phyloP scores from a whole-genome alignment of 2,329 filamentous ascomycete genomes.

The Aspergillus cejpii region DNA sequence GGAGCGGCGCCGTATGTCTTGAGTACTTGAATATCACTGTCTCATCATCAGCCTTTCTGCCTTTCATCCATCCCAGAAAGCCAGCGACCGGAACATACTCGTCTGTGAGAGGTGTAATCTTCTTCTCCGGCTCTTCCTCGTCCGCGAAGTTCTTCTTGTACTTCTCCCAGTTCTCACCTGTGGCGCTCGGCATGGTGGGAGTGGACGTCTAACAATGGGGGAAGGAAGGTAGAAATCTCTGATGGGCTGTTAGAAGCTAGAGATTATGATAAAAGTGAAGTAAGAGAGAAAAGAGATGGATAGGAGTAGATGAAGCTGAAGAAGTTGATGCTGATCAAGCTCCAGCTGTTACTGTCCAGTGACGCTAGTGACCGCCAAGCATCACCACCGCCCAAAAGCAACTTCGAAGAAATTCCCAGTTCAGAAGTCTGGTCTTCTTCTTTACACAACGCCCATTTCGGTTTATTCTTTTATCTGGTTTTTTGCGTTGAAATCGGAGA shows the following conservation, averaged over 20 bases:
- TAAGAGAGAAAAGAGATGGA: constrained; percentile 14
- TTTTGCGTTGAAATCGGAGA: constrained; percentile 23
- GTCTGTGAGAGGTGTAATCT: constrained; percentile 93
- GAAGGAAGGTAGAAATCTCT: constrained; percentile 5
- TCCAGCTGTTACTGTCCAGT: constrained; percentile 33
- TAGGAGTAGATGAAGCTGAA: constrained; percentile 19
- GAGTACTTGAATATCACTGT: constrained; percentile 94
- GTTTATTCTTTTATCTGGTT: constrained; percentile 18
- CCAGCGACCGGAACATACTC: constrained; percentile 58
- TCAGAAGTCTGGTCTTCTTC: constrained; percentile 20
- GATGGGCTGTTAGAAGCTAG: background rate
- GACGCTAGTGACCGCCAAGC: constrained; percentile 37
- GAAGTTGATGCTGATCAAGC: constrained; percentile 29
- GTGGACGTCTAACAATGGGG: constrained; percentile 19
- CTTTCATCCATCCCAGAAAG: background rate
- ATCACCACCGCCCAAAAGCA: constrained; percentile 37
- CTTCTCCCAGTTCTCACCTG: constrained; percentile 94
- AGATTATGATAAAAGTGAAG: background rate
- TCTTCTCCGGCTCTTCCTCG: constrained; percentile 98
- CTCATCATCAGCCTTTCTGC: background rate
- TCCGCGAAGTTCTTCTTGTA: constrained; percentile 96
- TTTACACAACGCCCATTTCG: constrained; percentile 18
- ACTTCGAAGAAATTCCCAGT: constrained; percentile 36
- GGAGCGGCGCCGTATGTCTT: constrained; percentile 98
- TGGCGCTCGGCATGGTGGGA: constrained; percentile 77